Percentiles rank a stretch among this genome's conserved stretches.
Conservation (phyloP, 257 asterid genomes). For the Solanum sejunctum region DNA sequence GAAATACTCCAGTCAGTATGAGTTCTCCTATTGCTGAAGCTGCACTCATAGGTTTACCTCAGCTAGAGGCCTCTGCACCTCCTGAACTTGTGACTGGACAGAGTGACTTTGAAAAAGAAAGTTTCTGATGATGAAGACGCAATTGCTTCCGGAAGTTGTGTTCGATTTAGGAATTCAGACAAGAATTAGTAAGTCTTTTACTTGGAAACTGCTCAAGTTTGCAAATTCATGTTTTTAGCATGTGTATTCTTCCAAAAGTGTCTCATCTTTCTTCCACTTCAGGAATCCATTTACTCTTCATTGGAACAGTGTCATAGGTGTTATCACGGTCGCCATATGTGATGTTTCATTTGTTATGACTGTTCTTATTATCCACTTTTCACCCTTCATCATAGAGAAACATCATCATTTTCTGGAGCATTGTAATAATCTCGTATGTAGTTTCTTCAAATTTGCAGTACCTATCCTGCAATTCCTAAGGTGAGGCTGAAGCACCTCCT, state of each 20-base stretch:
- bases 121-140: constrained; percentile 35
- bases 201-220: background rate
- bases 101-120: constrained; percentile 22
- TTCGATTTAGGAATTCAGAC: constrained; percentile 21
- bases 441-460: constrained; percentile 22
- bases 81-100: background rate
- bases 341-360: background rate
- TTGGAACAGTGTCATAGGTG: background rate
- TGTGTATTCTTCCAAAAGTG: background rate
- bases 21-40: constrained; percentile 2
- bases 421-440: background rate
- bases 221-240: background rate
- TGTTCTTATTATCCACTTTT: background rate
- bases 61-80: constrained; percentile 6
- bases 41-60: constrained; percentile 10
- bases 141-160: constrained; percentile 16
- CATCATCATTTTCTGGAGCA: background rate
- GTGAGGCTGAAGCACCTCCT: constrained; percentile 21
- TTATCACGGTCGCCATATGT: background rate
- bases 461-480: constrained; percentile 21
- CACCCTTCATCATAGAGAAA: background rate
- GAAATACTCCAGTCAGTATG: background rate
- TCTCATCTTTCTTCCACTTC: background rate
- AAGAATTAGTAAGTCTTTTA: constrained; percentile 26
- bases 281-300: background rate